A percentile compares a stretch with the other conserved stretches of the same genome.
Evolutionary conservation across 169 alveolate genomes (phyloP).

Genomic region (Eimeria maxima): DNA sequence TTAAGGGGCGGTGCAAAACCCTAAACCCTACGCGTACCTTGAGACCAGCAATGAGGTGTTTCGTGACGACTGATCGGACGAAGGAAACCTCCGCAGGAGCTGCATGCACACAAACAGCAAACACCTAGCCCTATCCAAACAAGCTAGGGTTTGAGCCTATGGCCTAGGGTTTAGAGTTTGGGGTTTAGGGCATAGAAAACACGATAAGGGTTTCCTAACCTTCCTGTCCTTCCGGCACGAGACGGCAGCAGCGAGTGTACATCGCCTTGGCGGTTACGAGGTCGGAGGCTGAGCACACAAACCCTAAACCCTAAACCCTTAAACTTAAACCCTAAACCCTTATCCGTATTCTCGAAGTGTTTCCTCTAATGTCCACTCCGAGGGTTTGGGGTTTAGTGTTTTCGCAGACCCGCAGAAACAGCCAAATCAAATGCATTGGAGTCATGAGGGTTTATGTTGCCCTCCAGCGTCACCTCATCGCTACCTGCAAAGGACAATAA

Average conservation of each 20-base stretch:
- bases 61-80: conserved; percentile 5
- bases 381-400: conserved; percentile 20
- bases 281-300: conserved; percentile 43
- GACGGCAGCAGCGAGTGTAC: conserved; percentile 71
- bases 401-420: conserved; percentile 5
- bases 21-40: conserved; percentile 14
- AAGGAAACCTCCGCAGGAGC: not conserved
- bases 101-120: not conserved
- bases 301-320: conserved; percentile 27
- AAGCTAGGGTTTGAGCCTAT: not conserved
- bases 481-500: conserved; percentile 16
- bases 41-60: conserved; percentile 48
- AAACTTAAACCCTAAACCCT: conserved; percentile 11
- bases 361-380: not conserved
- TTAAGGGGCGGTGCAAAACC: not conserved
- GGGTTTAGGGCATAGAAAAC: conserved; percentile 14
- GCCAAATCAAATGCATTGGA: conserved; percentile 22
- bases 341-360: not conserved
- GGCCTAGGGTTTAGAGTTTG: conserved; percentile 1
- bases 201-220: not conserved
- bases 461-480: conserved; percentile 34
- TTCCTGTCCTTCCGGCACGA: conserved; percentile 54
- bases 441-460: conserved; percentile 7
- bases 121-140: not conserved
- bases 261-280: conserved; percentile 42